Evolutionary conservation across 2,329 filamentous ascomycete species (phyloP).

Genomic region (Aspergillus viridinutans): DNA sequence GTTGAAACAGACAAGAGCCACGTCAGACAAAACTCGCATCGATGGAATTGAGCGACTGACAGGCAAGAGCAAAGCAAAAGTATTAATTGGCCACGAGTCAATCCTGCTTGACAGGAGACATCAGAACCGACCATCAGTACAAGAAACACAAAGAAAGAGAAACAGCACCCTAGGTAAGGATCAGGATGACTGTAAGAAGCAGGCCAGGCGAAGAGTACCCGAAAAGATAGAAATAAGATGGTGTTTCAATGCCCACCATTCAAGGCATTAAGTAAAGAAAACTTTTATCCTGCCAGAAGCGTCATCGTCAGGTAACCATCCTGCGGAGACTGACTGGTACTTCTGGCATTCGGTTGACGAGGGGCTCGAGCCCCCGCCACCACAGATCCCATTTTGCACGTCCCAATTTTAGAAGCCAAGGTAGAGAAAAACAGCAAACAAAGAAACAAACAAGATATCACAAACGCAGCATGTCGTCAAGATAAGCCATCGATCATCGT

Average conservation of each 20-base stretch:
- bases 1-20: not conserved
- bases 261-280: slow-evolving; percentile 14
- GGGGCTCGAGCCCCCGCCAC: slow-evolving; percentile 36
- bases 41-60: not conserved
- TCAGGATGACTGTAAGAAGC: not conserved
- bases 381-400: slow-evolving; percentile 18
- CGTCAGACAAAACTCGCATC: not conserved
- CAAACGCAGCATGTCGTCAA: slow-evolving; percentile 5
- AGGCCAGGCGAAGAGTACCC: slow-evolving; percentile 4
- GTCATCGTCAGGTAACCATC: slow-evolving; percentile 12
- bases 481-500: slow-evolving; percentile 14
- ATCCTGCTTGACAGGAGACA: slow-evolving; percentile 45
- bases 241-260: slow-evolving; percentile 1
- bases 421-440: slow-evolving; percentile 17
- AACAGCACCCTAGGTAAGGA: not conserved
- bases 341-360: slow-evolving; percentile 23
- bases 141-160: slow-evolving; percentile 1
- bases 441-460: slow-evolving; percentile 12
- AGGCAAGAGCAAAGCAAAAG: slow-evolving; percentile 13
- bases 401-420: slow-evolving; percentile 5
- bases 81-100: slow-evolving; percentile 46
- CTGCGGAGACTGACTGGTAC: slow-evolving; percentile 17
- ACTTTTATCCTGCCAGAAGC: slow-evolving; percentile 27
- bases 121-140: slow-evolving; percentile 44
- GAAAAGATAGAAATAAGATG: slow-evolving; percentile 5